Base-by-base conservation (phyloP, 2,329 filamentous ascomycete genomes). In the Alternaria sp. region DNA sequence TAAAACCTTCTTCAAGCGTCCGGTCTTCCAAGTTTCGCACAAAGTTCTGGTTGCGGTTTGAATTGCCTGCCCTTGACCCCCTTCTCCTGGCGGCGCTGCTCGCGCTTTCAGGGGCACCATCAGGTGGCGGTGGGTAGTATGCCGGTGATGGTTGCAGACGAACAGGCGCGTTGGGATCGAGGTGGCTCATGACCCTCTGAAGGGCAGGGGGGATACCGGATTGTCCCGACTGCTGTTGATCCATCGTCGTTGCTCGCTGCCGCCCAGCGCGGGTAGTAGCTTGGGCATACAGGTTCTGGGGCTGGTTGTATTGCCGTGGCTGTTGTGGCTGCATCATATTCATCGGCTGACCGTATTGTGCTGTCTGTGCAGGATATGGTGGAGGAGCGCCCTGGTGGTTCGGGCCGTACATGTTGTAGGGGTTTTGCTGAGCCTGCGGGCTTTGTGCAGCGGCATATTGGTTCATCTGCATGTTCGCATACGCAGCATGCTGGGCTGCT, bases 231-330 rank as follows among this genome's bases (percentile, higher is more conserved):
- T 94, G 91, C 74, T 96, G 93, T 77, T 96, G 93, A 75, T 98
- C 96, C 91, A 98, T 96, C 4, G 96, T 99, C 47, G 94, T 96
- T 44, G 96, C 94, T 65, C 96, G 89, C 81, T 97, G 95, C 57
- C 96, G 89, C 47, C 91, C 91, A 49, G 90, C 90, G 69, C 93
- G 88, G 71, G 93, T 88, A 56, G 89, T 91, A 62, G 91, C 89
- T 81, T 95, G 92, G 49, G 88, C 86, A 71, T 91, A 92, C 43
- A 91, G 83, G 70, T 87, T 91, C 67, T 93, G 93, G 57, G 93
- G 92, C 71, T 91, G 85, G 68, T 77, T 80, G 68, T 80, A 82
- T 62, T 77, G 75, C 6, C 77, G 75, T 25, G 75, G 69, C 59
- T 79, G 76, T 49, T 80, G 76, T 28, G 68, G 78, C 63, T 76